Conservation (phyloP, 768 basidiomycete genomes). For the Phanerochaete carnosa region DNA sequence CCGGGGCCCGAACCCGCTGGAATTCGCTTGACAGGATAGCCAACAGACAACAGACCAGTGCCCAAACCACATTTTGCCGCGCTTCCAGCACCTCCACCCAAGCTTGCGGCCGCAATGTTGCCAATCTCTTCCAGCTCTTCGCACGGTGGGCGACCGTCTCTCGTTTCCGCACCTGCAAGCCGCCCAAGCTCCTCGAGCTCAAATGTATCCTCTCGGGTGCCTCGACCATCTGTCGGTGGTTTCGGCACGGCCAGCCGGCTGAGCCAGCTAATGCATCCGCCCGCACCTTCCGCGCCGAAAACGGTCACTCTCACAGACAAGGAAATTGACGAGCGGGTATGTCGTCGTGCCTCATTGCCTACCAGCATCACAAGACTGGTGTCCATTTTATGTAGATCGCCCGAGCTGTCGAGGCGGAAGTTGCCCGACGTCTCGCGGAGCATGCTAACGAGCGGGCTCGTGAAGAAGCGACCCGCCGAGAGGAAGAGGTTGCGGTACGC, state of each 20-base stretch:
- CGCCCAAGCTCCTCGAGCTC: conserved; percentile 6
- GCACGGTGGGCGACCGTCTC: conserved; percentile 3
- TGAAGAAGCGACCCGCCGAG: conserved; percentile 20
- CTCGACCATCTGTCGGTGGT: conserved; percentile 17
- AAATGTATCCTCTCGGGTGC: conserved; percentile 17
- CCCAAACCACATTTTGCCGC: conserved; percentile 69
- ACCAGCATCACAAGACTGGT: neutral
- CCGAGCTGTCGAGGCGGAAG: conserved; percentile 71
- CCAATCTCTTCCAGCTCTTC: conserved; percentile 13
- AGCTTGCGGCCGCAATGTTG: conserved; percentile 45
- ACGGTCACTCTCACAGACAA: conserved; percentile 50
- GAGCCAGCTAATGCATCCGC: conserved; percentile 2
- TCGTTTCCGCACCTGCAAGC: neutral
- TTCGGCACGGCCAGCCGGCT: neutral
- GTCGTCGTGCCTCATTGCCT: conserved; percentile 13
- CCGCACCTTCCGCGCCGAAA: neutral
- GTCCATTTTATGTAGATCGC: conserved; percentile 49
- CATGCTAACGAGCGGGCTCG: conserved; percentile 24
- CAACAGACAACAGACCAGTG: conserved; percentile 53
- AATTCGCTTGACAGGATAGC: neutral
- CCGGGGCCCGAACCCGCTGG: neutral
- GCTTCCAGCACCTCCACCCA: conserved; percentile 41
- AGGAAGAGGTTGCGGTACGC: conserved; percentile 12
- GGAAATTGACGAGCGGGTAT: conserved; percentile 74
- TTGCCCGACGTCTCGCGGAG: conserved; percentile 57